phyloP scores from a whole-genome alignment of 345 rosid species.

The Corchorus olitorius region DNA sequence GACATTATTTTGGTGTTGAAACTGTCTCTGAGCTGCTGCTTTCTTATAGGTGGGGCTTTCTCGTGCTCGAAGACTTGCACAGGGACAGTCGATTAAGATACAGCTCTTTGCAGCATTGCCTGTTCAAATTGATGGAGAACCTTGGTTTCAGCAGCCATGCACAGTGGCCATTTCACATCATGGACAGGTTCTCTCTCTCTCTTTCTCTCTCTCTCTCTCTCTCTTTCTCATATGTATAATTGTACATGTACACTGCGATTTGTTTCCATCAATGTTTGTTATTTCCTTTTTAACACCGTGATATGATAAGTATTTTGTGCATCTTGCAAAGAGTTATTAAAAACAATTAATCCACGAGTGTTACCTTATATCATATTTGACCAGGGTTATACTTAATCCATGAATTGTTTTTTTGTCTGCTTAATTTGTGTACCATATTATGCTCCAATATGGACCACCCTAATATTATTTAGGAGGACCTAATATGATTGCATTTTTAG shows the following conservation, averaged over 20 bases:
- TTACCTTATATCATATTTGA: neutral
- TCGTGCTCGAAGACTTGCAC: slow-evolving; percentile 95
- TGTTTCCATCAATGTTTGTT: neutral
- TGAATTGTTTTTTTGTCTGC: neutral
- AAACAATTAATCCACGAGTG: neutral
- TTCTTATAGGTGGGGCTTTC: slow-evolving; percentile 84
- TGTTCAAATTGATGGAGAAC: slow-evolving; percentile 96
- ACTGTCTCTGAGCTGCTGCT: slow-evolving; percentile 20
- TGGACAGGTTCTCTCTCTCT: slow-evolving; percentile 72
- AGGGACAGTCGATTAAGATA: slow-evolving; percentile 86
- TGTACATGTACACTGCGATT: neutral
- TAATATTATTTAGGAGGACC: neutral
- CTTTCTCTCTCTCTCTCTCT: slow-evolving; percentile 25
- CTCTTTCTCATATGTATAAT: neutral
- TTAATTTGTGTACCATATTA: neutral
- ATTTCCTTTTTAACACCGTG: neutral
- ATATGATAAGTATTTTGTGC: neutral
- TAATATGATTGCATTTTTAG: neutral
- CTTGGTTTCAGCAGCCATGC: slow-evolving; percentile 91
- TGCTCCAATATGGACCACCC: neutral
- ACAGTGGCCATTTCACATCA: slow-evolving; percentile 80
- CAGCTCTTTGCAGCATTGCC: slow-evolving; percentile 78
- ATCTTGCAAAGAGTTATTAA: neutral
- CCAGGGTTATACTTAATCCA: neutral
- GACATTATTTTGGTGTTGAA: neutral